These are phyloP conservation scores for Chalaropsis thielavioides DNA, from an alignment of 2,329 filamentous ascomycete genomes.

Conservation along the genomic window DNA sequence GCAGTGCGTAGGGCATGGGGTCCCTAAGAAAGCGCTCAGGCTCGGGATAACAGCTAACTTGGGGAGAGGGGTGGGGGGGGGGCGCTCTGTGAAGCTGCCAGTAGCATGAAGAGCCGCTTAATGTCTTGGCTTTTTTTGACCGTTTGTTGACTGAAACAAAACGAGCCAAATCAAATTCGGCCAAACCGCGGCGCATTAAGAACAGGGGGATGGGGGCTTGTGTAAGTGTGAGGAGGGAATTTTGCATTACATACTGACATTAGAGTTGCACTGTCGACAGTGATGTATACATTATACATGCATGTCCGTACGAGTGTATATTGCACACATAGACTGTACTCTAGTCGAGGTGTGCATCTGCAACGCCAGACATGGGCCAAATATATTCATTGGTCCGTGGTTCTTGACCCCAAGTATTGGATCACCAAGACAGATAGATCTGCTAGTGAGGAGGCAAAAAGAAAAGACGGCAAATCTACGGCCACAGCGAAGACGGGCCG, in stretches of 20 bases:
- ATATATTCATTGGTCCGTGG: not conserved
- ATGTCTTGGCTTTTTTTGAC: not conserved
- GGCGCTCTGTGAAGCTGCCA: not conserved
- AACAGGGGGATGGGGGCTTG: not conserved
- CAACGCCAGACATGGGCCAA: not conserved
- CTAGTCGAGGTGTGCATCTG: not conserved
- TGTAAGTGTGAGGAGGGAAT: not conserved
- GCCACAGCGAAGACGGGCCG: not conserved
- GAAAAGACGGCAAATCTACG: not conserved
- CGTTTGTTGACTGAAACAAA: constrained; percentile 1
- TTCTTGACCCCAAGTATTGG: not conserved
- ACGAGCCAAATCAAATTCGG: not conserved
- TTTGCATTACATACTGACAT: not conserved
- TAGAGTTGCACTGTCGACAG: not conserved
- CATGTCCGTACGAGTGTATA: not conserved
- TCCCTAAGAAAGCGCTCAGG: not conserved
- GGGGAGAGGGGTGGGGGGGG: too few species aligned
- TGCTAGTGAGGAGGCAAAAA: not conserved
- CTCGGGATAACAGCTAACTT: not conserved
- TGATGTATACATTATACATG: not conserved
- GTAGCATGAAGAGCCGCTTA: not conserved
- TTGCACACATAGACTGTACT: not conserved
- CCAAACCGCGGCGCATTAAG: constrained; percentile 1
- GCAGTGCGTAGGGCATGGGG: not conserved
- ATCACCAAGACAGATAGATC: not conserved